A percentile compares a stretch with the other conserved stretches of the same genome.
phyloP scores from a whole-genome alignment of 805 yeast genomes.

The Candida manassasensis region DNA sequence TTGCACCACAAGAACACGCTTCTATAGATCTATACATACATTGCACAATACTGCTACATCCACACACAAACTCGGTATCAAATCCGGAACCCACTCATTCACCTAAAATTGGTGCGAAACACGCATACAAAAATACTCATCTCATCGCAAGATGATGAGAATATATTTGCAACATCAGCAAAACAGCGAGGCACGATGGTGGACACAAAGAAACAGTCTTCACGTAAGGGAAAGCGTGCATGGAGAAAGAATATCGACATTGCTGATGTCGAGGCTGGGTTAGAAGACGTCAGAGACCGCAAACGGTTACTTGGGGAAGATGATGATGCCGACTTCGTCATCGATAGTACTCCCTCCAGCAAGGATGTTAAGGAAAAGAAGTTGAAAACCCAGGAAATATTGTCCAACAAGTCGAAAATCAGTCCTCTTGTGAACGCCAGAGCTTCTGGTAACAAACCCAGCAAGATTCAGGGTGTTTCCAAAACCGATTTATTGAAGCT shows the following conservation, averaged over 20 bases:
- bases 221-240: constrained; percentile 88
- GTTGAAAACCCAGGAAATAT: constrained; percentile 63
- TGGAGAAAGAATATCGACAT: constrained; percentile 93
- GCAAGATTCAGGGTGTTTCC: constrained; percentile 54
- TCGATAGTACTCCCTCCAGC: constrained; percentile 50
- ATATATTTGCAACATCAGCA: no score
- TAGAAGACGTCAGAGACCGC: constrained; percentile 64
- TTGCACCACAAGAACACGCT: no score
- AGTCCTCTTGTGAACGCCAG: constrained; percentile 44
- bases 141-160: constrained; percentile 2
- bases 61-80: no score
- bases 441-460: constrained; percentile 4
- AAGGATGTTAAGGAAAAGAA: constrained; percentile 34
- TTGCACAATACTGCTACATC: no score
- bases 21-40: no score
- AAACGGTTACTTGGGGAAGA: constrained; percentile 33
- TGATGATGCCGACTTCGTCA: constrained; percentile 57
- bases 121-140: no score
- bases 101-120: no score
- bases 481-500: constrained; percentile 59
- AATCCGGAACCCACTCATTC: no score
- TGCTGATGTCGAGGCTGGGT: constrained; percentile 65
- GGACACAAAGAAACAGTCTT: constrained; percentile 44
- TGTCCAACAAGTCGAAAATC: constrained; percentile 69
- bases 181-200: no score